Evolutionary conservation across 805 yeast species (phyloP).

Genomic region (Saturnispora sekii): DNA sequence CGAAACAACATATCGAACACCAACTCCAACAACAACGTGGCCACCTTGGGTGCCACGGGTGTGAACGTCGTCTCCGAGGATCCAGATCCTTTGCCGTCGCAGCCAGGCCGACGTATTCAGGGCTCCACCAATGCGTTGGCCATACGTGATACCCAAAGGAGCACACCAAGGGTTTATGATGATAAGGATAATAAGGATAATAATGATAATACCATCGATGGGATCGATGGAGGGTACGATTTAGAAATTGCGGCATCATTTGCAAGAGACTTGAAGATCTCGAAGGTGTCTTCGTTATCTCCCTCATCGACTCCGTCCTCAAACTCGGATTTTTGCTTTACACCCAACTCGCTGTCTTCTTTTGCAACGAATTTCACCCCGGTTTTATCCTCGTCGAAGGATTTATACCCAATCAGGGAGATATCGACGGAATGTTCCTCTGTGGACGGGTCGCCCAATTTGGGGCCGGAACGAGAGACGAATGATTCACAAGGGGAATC

Average conservation of each 20-base stretch:
- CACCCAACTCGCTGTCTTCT: slow-evolving; percentile 23
- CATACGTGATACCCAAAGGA: slow-evolving; percentile 9
- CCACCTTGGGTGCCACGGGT: neutral
- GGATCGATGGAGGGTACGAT: slow-evolving; percentile 17
- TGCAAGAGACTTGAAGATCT: slow-evolving; percentile 30
- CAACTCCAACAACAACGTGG: neutral
- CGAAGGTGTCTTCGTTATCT: slow-evolving; percentile 10
- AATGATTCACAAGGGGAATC: too few relatives aligned
- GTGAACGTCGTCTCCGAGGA: slow-evolving; percentile 19
- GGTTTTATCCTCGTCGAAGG: slow-evolving; percentile 13
- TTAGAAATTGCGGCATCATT: slow-evolving; percentile 38
- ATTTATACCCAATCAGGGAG: slow-evolving; percentile 25
- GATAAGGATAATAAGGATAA: slow-evolving; percentile 3
- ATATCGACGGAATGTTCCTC: slow-evolving; percentile 25
- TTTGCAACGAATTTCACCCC: slow-evolving; percentile 23
- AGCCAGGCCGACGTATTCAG: slow-evolving; percentile 11
- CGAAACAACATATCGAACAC: neutral
- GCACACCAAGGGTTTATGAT: neutral
- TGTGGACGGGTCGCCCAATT: slow-evolving; percentile 11
- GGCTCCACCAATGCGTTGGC: slow-evolving; percentile 7
- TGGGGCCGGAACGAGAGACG: neutral
- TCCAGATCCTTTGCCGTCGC: slow-evolving; percentile 28
- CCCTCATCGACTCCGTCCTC: slow-evolving; percentile 20
- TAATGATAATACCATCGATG: slow-evolving; percentile 6
- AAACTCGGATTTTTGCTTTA: slow-evolving; percentile 31